phyloP scores from a whole-genome alignment of 2,329 filamentous ascomycete genomes.

The Metarhizium sp. region DNA sequence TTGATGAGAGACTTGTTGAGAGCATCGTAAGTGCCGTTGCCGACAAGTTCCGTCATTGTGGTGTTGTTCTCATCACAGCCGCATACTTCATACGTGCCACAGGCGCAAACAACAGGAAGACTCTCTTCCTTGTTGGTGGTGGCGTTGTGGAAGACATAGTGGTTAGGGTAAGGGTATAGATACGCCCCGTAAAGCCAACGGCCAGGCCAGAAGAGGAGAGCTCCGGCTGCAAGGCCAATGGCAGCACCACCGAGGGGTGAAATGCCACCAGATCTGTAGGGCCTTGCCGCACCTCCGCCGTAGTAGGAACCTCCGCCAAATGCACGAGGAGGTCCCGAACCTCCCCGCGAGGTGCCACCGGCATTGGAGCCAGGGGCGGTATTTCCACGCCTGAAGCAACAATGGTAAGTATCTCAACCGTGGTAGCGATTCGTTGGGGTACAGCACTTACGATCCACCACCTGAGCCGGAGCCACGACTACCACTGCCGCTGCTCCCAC shows the following conservation, averaged over 20 bases:
- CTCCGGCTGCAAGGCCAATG: constrained; percentile 38
- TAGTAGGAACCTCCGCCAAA: constrained; percentile 60
- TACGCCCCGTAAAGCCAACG: constrained; percentile 57
- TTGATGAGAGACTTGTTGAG: constrained; percentile 55
- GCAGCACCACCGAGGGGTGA: constrained; percentile 43
- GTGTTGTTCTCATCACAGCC: constrained; percentile 61
- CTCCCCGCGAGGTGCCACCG: constrained; percentile 45
- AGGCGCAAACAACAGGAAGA: constrained; percentile 33
- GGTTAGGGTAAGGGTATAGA: constrained; percentile 39
- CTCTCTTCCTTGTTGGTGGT: constrained; percentile 31
- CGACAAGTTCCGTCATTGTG: constrained; percentile 48
- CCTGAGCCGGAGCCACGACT: constrained; percentile 3
- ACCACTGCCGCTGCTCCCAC: constrained; percentile 7
- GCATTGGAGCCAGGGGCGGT: constrained; percentile 22
- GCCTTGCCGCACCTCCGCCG: constrained; percentile 51
- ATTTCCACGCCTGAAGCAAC: constrained; percentile 18
- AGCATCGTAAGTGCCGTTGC: constrained; percentile 49
- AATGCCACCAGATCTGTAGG: constrained; percentile 50
- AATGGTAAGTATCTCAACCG: not conserved
- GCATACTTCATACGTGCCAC: constrained; percentile 42
- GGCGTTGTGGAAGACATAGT: constrained; percentile 39
- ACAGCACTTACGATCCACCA: constrained; percentile 7
- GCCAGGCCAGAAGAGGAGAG: constrained; percentile 52
- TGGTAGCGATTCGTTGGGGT: not conserved
- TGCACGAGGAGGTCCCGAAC: constrained; percentile 45